phyloP scores from a whole-genome alignment of 2,329 filamentous ascomycete genomes.

The Calonectria pseudoreteaudii region DNA sequence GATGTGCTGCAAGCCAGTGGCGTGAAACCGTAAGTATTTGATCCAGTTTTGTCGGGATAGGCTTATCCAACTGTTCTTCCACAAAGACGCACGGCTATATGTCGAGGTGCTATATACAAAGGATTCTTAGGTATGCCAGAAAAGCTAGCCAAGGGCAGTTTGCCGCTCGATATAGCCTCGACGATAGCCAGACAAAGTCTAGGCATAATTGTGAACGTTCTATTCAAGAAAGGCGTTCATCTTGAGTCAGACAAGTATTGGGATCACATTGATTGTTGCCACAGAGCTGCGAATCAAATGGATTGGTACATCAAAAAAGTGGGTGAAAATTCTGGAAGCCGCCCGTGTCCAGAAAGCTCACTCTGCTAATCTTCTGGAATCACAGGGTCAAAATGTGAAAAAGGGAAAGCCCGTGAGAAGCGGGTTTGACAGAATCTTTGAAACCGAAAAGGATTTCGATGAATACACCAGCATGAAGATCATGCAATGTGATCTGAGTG shows the following conservation, averaged over 20 bases:
- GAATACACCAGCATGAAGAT: neutral
- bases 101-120: constrained; percentile 1
- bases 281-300: neutral
- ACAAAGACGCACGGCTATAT: neutral
- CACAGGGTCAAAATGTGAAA: neutral
- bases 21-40: neutral
- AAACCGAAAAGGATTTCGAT: neutral
- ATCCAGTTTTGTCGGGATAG: too few species aligned
- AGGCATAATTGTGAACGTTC: neutral
- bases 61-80: neutral
- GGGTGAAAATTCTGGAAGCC: neutral
- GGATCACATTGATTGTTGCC: neutral
- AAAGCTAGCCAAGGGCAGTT: neutral
- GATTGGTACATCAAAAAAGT: neutral
- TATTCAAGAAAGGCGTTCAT: neutral
- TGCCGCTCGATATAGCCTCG: neutral
- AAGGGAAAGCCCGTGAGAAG: neutral
- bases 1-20: neutral
- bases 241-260: neutral
- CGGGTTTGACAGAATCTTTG: neutral
- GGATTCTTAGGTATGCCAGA: neutral
- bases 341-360: neutral
- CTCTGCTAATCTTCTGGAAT: neutral
- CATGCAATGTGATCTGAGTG: neutral
- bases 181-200: neutral